phyloP scores from a whole-genome alignment of 768 basidiomycete species.

The Trametes meyenii region DNA sequence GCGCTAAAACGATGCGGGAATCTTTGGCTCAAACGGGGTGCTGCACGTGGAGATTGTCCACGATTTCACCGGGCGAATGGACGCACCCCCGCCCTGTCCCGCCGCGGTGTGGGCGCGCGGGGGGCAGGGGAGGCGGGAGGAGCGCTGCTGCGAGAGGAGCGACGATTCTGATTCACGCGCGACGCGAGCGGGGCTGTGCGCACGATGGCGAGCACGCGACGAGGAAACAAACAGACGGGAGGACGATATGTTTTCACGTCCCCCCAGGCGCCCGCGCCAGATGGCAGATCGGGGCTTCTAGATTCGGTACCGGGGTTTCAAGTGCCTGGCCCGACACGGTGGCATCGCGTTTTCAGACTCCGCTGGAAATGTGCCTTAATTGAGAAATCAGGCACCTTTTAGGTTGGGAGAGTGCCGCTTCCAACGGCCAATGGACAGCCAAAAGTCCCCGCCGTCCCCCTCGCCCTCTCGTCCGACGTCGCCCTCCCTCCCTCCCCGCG shows the following conservation, averaged over 20 bases:
- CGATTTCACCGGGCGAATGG: slow-evolving; percentile 5
- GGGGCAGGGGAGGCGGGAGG: too few relatives aligned
- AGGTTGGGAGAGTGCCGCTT: slow-evolving; percentile 22
- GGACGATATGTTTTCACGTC: slow-evolving; percentile 9
- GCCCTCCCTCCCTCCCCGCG: background rate
- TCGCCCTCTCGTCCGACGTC: background rate
- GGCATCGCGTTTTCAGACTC: slow-evolving; percentile 18
- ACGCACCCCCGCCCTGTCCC: too few relatives aligned
- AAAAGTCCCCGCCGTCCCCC: slow-evolving; percentile 21
- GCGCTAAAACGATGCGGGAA: slow-evolving; percentile 3
- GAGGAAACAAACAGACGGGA: background rate
- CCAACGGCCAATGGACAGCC: slow-evolving; percentile 27
- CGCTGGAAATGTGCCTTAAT: slow-evolving; percentile 30
- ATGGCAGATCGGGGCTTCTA: background rate
- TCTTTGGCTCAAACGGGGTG: background rate
- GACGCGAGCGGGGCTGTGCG: too few relatives aligned
- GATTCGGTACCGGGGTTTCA: slow-evolving; percentile 24
- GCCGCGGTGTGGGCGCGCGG: too few relatives aligned
- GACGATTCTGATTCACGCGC: too few relatives aligned
- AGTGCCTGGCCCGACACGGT: slow-evolving; percentile 25
- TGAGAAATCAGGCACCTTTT: slow-evolving; percentile 33
- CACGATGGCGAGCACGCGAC: too few relatives aligned
- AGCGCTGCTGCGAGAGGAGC: too few relatives aligned
- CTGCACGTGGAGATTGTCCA: slow-evolving; percentile 6
- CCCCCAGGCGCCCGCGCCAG: background rate